These are phyloP conservation scores for Cicer judaicum DNA, from an alignment of 306 rosid species.

Conservation along the genomic window DNA sequence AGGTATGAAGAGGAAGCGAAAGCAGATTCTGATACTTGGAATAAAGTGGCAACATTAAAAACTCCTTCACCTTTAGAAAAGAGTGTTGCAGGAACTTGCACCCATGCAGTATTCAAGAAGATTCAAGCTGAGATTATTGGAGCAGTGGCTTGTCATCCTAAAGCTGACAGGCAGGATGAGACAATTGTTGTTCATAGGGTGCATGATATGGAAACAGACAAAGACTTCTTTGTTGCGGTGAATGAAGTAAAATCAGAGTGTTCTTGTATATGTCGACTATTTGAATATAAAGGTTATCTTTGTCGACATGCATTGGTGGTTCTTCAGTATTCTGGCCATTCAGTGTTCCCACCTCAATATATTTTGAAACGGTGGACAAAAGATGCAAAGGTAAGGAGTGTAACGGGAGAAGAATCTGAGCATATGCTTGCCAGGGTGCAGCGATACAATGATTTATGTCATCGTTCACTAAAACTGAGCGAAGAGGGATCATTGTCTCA, in stretches of 20 bases:
- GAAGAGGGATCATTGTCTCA: constrained; percentile 91
- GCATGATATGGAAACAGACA: constrained; percentile 80
- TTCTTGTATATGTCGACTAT: constrained; percentile 83
- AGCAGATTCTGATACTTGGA: constrained; percentile 96
- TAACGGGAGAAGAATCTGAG: constrained; percentile 70
- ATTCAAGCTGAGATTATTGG: constrained; percentile 96
- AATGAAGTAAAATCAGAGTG: constrained; percentile 72
- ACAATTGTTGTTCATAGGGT: constrained; percentile 62
- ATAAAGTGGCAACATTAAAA: constrained; percentile 70
- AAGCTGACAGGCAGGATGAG: constrained; percentile 77
- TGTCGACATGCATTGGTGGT: constrained; percentile 95
- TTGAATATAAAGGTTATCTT: constrained; percentile 93
- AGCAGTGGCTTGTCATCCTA: constrained; percentile 94
- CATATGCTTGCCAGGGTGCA: constrained; percentile 69
- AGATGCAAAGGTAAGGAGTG: constrained; percentile 76
- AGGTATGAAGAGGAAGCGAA: constrained; percentile 99
- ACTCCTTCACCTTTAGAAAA: constrained; percentile 98
- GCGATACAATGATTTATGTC: constrained; percentile 77
- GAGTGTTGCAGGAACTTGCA: constrained; percentile 78
- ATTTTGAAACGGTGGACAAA: constrained; percentile 91
- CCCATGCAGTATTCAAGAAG: constrained; percentile 87
- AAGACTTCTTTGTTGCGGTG: constrained; percentile 72
- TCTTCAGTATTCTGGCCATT: constrained; percentile 84
- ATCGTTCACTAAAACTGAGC: constrained; percentile 74
- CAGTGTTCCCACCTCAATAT: constrained; percentile 80